phyloP scores from a whole-genome alignment of 2,329 filamentous ascomycete genomes.

The Coniochaeta prunicola region DNA sequence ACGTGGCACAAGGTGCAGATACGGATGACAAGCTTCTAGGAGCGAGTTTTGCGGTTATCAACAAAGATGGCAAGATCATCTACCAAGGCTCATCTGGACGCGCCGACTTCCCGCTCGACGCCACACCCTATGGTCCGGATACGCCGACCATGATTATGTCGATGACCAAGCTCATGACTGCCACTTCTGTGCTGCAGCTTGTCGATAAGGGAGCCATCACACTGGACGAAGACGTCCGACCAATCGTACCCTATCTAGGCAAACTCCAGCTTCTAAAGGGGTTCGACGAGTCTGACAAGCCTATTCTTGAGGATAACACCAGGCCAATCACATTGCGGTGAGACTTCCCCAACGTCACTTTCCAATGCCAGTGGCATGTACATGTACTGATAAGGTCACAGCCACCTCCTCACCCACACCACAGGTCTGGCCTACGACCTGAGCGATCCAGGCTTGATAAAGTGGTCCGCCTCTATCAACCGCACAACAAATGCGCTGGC shows the following conservation, averaged over 20 bases:
- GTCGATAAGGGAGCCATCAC: conserved; percentile 25
- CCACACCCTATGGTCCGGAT: conserved; percentile 21
- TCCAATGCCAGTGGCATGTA: no score
- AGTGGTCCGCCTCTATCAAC: conserved; percentile 30
- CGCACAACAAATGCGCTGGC: conserved; percentile 22
- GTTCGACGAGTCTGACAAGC: conserved; percentile 25
- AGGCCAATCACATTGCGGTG: conserved; percentile 31
- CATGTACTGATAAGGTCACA: conserved; percentile 4
- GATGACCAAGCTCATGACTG: conserved; percentile 35
- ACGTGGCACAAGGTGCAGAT: conserved; percentile 13
- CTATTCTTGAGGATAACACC: conserved; percentile 28
- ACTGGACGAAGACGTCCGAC: conserved; percentile 29
- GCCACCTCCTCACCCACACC: conserved; percentile 41
- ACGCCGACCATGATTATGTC: conserved; percentile 32
- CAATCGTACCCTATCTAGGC: conserved; percentile 25
- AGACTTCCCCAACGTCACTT: not conserved
- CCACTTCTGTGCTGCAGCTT: conserved; percentile 29
- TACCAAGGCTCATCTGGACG: conserved; percentile 29
- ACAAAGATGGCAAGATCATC: conserved; percentile 23
- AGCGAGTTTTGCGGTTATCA: conserved; percentile 18
- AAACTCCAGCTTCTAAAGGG: conserved; percentile 25
- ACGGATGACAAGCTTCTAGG: conserved; percentile 22
- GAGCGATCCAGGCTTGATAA: conserved; percentile 27
- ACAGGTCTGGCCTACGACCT: conserved; percentile 37
- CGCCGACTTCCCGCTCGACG: conserved; percentile 18